Base-by-base conservation (phyloP, 768 basidiomycete genomes). In the Tricholoma flavovirens region DNA sequence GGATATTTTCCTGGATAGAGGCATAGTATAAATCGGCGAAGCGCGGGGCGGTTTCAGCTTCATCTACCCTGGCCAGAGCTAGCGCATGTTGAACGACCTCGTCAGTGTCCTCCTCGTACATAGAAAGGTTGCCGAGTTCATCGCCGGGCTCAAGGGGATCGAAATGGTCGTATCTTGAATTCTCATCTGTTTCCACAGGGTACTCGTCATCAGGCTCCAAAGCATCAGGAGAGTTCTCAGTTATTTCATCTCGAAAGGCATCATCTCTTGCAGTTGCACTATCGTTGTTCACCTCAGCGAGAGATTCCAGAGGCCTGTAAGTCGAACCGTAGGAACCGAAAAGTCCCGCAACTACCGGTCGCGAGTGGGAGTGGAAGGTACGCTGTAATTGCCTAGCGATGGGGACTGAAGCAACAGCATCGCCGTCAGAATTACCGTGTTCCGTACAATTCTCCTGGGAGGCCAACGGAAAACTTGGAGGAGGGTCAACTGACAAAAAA, bases 401-500 rank as follows among this genome's bases (percentile, higher is more conserved):
- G 21, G 6, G 26, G 24, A 8, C 10, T 11, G 29, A 32, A 29
- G 38, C 32, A 17, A 36, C 7, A 9, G 6, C 35, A 11, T 5
- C 10, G 15, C 19, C 35, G n/a, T 29, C 9, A 22, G 17, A 14
- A 12, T 11, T 15, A 17, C 14, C 5, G 30, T 21, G 12, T 33
- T 46, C n/a, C 0, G 15, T 14, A 45, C 33, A 6, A n/a, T 35
- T 30, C 40, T 35, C 19, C 21, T 38, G 24, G 12, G 42, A 21
- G 36, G 62, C 62, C n/a, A 68, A 55, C 38, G 68, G 61, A 35
- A 60, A 65, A 40, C 67, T 72, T 35, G 86, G 85, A 11, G 87
- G 87, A 19, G 91, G 90, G 67, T 95, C 91, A 59, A 97, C 75
- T 11, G 93, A 94, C 26, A 93, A 70, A 71, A 91, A 90, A 66